Evolutionary conservation across 352 stramenopile genomes (phyloP), one percentile per base, ranked within the genome.

Genomic region (Phytophthora gonapodyides): DNA sequence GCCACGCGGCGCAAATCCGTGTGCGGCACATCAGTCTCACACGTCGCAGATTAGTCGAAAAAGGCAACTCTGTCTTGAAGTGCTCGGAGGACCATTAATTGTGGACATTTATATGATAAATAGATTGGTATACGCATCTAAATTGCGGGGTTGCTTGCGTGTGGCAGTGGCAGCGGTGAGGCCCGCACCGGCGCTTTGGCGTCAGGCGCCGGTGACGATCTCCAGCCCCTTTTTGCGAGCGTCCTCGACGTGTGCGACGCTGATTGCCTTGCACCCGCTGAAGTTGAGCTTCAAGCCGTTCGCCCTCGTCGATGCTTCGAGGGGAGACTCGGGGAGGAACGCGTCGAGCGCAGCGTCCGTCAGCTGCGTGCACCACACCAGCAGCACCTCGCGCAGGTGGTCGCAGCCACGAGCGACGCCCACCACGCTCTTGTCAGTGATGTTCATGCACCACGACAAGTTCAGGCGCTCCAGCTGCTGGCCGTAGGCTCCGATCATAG

Each of bases 401-500:
- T 73, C 61, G 44, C 84, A 96, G 21, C 73, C 76, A n/a, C 67
- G 68, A 27, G 82, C 82, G 24, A 96, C 42, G 55, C 87, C 78
- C 55, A 82, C 70, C 31, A 93, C 72, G 46, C 85, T 83, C 58
- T 91, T 89, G 75, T 96, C 87, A 9, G 87, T 96, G 56, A 96
- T 89, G 70, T 94, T 93, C 73, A 94, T 87, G 68, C 86, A 94
- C 87, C 87, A 96, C 46, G 85, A 92, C 30, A 96, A 48, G 55
- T 94, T 90, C 34, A 96, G 60, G 19, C 56, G 64, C 53, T 89
- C 75, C 40, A 96, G 71, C 11, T 75, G 77, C 40, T 82, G 74
- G 21, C 71, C 79, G 40, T 89, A 72, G 5, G 33, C 47, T 27
- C 76, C 84, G 9, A 91, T 54, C n/a, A 78, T 74, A 21, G 70